These are phyloP conservation scores for Cicer cuneatum DNA, from an alignment of 306 rosid species.

Conservation along the genomic window DNA sequence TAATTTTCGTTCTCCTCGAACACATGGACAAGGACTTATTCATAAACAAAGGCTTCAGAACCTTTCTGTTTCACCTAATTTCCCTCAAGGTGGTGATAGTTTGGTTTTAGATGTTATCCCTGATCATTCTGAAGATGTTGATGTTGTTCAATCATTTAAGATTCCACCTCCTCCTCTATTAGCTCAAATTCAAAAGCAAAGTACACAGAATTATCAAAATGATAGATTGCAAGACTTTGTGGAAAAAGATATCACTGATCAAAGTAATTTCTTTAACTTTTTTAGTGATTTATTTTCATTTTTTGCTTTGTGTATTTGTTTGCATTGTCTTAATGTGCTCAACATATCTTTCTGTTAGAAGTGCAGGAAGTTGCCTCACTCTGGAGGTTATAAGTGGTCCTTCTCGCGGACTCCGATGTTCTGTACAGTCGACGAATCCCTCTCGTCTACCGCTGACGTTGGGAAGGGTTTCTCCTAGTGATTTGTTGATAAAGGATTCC, in stretches of 20 bases:
- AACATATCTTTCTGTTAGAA: constrained; percentile 75
- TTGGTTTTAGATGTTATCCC: constrained; percentile 60
- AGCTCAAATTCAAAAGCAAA: constrained; percentile 56
- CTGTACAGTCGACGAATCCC: constrained; percentile 60
- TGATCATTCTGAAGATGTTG: constrained; percentile 59
- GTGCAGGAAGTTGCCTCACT: constrained; percentile 93
- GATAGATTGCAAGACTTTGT: constrained; percentile 52
- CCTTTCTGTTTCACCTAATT: constrained; percentile 51
- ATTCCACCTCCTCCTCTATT: constrained; percentile 46
- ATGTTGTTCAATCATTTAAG: constrained; percentile 71
- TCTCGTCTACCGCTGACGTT: constrained; percentile 73
- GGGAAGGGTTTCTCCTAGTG: constrained; percentile 88
- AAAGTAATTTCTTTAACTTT: constrained; percentile 76
- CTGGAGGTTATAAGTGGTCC: constrained; percentile 95
- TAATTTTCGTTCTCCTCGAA: constrained; percentile 64
- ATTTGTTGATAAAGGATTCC: constrained; percentile 72
- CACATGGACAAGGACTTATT: constrained; percentile 66
- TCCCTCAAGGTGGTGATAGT: constrained; percentile 49
- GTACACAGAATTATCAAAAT: constrained; percentile 47
- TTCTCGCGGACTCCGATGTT: constrained; percentile 65
- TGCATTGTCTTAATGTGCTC: constrained; percentile 44
- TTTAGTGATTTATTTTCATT: constrained; percentile 19
- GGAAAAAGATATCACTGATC: constrained; percentile 52
- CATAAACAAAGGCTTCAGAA: constrained; percentile 70
- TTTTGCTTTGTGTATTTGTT: constrained; percentile 39